A percentile compares a stretch with the other conserved stretches of the same genome.
These are phyloP conservation scores for Didymella lethalis DNA, from an alignment of 2,329 filamentous ascomycete genomes.

Conservation along the genomic window DNA sequence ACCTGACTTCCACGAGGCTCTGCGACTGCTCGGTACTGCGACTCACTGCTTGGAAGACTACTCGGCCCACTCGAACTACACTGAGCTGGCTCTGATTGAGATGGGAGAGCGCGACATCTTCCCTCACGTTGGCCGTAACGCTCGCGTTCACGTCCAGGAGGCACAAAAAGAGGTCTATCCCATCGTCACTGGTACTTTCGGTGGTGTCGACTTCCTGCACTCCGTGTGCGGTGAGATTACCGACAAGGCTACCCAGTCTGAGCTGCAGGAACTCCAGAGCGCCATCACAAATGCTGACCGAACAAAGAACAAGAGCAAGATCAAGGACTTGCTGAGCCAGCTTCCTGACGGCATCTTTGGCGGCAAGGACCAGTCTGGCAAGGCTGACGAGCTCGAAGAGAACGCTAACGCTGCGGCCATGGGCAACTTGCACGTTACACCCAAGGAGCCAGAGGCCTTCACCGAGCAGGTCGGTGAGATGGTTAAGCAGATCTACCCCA, in stretches of 20 bases:
- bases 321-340: slow-evolving; percentile 81
- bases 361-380: slow-evolving; percentile 73
- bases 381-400: slow-evolving; percentile 80
- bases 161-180: slow-evolving; percentile 75
- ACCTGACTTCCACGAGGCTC: slow-evolving; percentile 84
- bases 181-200: slow-evolving; percentile 89
- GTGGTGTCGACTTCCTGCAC: slow-evolving; percentile 92
- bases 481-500: slow-evolving; percentile 83
- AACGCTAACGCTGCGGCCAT: slow-evolving; percentile 79
- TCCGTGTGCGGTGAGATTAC: slow-evolving; percentile 81
- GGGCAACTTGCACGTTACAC: slow-evolving; percentile 75
- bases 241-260: slow-evolving; percentile 90
- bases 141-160: slow-evolving; percentile 74
- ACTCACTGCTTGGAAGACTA: slow-evolving; percentile 90
- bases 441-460: slow-evolving; percentile 83
- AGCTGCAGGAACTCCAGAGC: slow-evolving; percentile 88
- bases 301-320: slow-evolving; percentile 73
- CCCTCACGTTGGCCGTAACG: slow-evolving; percentile 81
- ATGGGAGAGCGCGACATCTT: slow-evolving; percentile 83
- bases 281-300: slow-evolving; percentile 71
- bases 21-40: slow-evolving; percentile 85
- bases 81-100: slow-evolving; percentile 86
- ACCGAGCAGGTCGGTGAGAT: slow-evolving; percentile 77
- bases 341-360: slow-evolving; percentile 84
- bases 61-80: slow-evolving; percentile 93